These are phyloP conservation scores for Cercospora sesami DNA, from an alignment of 2,329 filamentous ascomycete genomes.

Conservation along the genomic window DNA sequence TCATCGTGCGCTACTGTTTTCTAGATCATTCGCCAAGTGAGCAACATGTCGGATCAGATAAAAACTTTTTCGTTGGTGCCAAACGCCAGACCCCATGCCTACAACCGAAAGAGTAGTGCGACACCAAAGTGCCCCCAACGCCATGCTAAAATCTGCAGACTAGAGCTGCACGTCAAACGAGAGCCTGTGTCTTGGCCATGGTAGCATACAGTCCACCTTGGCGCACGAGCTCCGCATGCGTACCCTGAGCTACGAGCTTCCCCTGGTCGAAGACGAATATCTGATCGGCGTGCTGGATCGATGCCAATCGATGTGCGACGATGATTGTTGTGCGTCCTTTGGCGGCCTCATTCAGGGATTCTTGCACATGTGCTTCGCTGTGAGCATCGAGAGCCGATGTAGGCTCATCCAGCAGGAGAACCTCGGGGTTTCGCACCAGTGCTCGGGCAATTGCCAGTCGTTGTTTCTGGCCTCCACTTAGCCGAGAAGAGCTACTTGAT, in stretches of 20 bases:
- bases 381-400: conserved; percentile 51
- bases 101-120: background rate
- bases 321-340: conserved; percentile 64
- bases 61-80: background rate
- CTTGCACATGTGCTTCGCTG: conserved; percentile 47
- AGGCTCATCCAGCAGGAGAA: conserved; percentile 50
- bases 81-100: background rate
- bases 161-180: conserved; percentile 27
- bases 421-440: conserved; percentile 48
- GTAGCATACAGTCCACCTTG: conserved; percentile 46
- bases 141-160: conserved; percentile 13
- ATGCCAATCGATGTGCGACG: conserved; percentile 75
- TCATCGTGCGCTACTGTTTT: background rate
- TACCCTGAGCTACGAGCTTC: conserved; percentile 61
- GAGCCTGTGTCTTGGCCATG: conserved; percentile 41
- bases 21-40: background rate
- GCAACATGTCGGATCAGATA: conserved; percentile 1
- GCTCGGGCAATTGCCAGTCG: conserved; percentile 50
- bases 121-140: background rate
- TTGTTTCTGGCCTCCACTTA: conserved; percentile 51
- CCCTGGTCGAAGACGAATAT: conserved; percentile 76
- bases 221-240: conserved; percentile 59
- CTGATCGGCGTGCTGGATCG: conserved; percentile 74
- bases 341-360: conserved; percentile 44
- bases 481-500: conserved; percentile 40